Percentiles rank a stretch among this genome's conserved stretches.
phyloP scores from a whole-genome alignment of 2,329 filamentous ascomycete species.

The Penicillium capsulatum region DNA sequence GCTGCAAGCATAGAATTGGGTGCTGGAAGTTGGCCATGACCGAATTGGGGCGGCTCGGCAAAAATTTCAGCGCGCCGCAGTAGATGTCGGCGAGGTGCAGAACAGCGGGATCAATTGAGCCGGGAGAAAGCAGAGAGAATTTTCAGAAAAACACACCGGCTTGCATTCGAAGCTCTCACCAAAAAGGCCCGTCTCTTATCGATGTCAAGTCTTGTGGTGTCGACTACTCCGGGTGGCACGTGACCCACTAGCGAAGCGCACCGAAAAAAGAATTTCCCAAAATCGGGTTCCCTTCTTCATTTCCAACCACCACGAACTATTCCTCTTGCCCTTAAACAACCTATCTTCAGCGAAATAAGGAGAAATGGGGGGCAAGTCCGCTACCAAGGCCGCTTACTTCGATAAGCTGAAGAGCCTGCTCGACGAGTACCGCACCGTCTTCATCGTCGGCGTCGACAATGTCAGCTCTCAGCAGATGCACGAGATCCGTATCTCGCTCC shows the following conservation, averaged over 20 bases:
- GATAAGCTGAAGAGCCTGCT: slow-evolving; percentile 98
- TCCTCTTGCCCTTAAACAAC: slow-evolving; percentile 86
- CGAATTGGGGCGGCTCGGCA: slow-evolving; percentile 8
- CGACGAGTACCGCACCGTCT: slow-evolving; percentile 94
- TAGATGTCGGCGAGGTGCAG: background rate
- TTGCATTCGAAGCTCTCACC: too few species aligned
- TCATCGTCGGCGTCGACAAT: slow-evolving; percentile 99
- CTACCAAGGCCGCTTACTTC: slow-evolving; percentile 96
- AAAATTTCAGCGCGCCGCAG: slow-evolving; percentile 10
- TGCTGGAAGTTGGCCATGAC: slow-evolving; percentile 37
- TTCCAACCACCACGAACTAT: slow-evolving; percentile 21
- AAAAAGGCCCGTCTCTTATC: too few species aligned
- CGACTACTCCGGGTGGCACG: slow-evolving; percentile 19
- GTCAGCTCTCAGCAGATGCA: slow-evolving; percentile 99
- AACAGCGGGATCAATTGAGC: background rate
- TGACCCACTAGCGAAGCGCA: slow-evolving; percentile 39
- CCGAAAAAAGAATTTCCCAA: slow-evolving; percentile 34
- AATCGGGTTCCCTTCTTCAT: slow-evolving; percentile 18
- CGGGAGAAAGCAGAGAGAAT: background rate
- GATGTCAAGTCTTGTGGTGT: background rate
- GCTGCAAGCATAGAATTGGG: slow-evolving; percentile 63
- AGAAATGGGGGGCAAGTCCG: slow-evolving; percentile 98
- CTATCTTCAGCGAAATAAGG: slow-evolving; percentile 87
- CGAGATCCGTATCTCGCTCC: slow-evolving; percentile 93
- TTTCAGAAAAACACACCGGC: too few species aligned